Evolutionary conservation across 805 yeast species (phyloP), one percentile per base, ranked within the genome.

Genomic region (Schwanniomyces yamadae): DNA sequence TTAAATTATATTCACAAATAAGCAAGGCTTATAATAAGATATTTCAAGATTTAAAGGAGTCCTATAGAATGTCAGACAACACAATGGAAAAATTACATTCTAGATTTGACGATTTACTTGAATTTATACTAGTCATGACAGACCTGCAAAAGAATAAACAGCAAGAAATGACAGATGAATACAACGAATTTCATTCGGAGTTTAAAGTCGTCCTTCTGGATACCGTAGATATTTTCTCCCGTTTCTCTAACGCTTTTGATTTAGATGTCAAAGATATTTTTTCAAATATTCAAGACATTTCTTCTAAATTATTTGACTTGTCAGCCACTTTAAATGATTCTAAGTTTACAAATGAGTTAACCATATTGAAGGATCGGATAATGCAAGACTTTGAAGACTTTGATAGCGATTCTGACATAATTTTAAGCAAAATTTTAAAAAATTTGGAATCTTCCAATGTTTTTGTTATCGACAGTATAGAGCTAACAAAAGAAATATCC

Each of bases 1-100:
- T 77, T 32, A 50, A 57, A 9, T 45, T 76, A 23, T 78, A 73
- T 44, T 31, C 65, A 11, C 76, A 77, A 40, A 65, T 78, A 8
- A 76, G 82, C 0, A 37, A 38, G 16, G 16, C 49, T 3, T 47
- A 51, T 28, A 34, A 40, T 6, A 35, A 36, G 13, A 31, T 48
- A 23, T 27, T 26, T 23, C 10, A 28, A 6, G 44, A 46, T 20
- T 25, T 46, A 19, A 28, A 31, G 7, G 13, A 13, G 11, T 41
- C 46, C 14, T 37, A 37, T 11, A 26, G 8, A 5, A 17, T 28
- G 18, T 38, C 42, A 2, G 30, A 25, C 4, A 20, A 33, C 20
- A 14, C 31, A 4, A 37, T 23, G 22, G 30, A 30, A 23, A 21
- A 21, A 10, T 11, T 40, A 12, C 28, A 23, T 15, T 25, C 9